phyloP scores from a whole-genome alignment of 1,139 yeast species.

The Lodderomyces pseudojiufengensis region DNA sequence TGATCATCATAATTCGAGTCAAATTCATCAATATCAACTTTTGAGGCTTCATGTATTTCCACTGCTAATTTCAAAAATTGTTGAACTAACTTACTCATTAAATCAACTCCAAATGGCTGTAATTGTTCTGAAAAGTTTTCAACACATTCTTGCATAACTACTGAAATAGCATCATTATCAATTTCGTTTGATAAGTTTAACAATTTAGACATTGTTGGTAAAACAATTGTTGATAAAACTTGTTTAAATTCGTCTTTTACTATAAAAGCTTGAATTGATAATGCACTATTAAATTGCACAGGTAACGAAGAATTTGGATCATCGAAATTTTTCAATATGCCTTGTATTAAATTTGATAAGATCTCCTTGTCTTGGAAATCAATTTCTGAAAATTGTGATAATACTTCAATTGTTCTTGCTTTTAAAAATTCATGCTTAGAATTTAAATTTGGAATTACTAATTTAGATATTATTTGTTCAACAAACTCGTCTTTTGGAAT shows the following conservation, averaged over 20 bases:
- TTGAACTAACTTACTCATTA: slow-evolving; percentile 74
- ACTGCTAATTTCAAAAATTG: slow-evolving; percentile 73
- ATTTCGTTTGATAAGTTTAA: slow-evolving; percentile 73
- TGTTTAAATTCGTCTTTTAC: slow-evolving; percentile 62
- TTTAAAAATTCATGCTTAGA: slow-evolving; percentile 69
- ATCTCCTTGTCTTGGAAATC: slow-evolving; percentile 49
- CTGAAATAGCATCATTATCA: slow-evolving; percentile 83
- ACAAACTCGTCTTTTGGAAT: slow-evolving; percentile 55
- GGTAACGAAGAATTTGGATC: slow-evolving; percentile 53
- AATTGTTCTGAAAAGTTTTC: slow-evolving; percentile 83
- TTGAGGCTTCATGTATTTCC: slow-evolving; percentile 64
- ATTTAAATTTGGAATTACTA: slow-evolving; percentile 69
- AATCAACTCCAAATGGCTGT: slow-evolving; percentile 89
- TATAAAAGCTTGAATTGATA: slow-evolving; percentile 80
- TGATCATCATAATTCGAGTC: slow-evolving; percentile 46
- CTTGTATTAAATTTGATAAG: slow-evolving; percentile 57
- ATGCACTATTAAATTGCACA: slow-evolving; percentile 77
- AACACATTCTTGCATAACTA: slow-evolving; percentile 94
- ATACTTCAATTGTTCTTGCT: slow-evolving; percentile 80
- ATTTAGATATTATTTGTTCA: slow-evolving; percentile 62
- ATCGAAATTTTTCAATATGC: slow-evolving; percentile 59
- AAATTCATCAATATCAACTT: slow-evolving; percentile 44
- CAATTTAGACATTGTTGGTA: slow-evolving; percentile 79
- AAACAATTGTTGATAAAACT: slow-evolving; percentile 62
- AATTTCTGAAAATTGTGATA: slow-evolving; percentile 66